phyloP scores from a whole-genome alignment of 306 rosid genomes.

The Cicer pinnatifidum region DNA sequence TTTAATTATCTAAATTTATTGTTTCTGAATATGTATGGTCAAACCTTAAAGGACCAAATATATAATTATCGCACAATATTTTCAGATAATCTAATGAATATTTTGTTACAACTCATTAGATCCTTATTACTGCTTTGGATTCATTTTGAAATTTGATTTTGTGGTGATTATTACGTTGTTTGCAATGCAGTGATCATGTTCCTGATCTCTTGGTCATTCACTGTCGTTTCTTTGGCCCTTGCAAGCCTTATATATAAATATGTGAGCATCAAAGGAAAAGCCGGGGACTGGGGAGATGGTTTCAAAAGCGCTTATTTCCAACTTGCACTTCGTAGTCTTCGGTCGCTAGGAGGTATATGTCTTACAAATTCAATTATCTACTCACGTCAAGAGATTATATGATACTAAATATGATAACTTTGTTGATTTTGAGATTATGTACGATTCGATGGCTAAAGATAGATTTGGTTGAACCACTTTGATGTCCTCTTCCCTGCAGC shows the following conservation, averaged over 20 bases:
- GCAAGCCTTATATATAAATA: conserved; percentile 96
- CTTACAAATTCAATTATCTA: conserved; percentile 38
- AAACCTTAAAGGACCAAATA: too few species aligned
- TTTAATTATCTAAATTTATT: too few species aligned
- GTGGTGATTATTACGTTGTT: conserved; percentile 43
- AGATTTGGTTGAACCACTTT: conserved; percentile 21
- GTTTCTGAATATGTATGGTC: too few species aligned
- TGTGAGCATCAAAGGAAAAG: conserved; percentile 95
- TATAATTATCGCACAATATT: too few species aligned
- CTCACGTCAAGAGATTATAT: conserved; percentile 13
- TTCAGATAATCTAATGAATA: too few species aligned
- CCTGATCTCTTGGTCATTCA: conserved; percentile 98
- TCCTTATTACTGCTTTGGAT: conserved; percentile 32
- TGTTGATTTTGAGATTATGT: conserved; percentile 33
- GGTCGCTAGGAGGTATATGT: conserved; percentile 90
- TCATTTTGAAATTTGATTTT: conserved; percentile 25
- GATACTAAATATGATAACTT: not conserved
- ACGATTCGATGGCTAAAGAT: conserved; percentile 31
- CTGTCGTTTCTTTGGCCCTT: conserved; percentile 90
- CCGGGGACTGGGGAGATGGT: conserved; percentile 99
- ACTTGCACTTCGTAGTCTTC: conserved; percentile 96
- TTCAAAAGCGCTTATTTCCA: conserved; percentile 99
- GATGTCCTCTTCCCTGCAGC: not conserved
- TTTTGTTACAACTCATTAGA: conserved; percentile 6
- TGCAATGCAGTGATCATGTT: conserved; percentile 91